Evolutionary conservation across 140 eudicot genomes (phyloP), one percentile per base, ranked within the genome.

Genomic region (Ambrosia hybrid): DNA sequence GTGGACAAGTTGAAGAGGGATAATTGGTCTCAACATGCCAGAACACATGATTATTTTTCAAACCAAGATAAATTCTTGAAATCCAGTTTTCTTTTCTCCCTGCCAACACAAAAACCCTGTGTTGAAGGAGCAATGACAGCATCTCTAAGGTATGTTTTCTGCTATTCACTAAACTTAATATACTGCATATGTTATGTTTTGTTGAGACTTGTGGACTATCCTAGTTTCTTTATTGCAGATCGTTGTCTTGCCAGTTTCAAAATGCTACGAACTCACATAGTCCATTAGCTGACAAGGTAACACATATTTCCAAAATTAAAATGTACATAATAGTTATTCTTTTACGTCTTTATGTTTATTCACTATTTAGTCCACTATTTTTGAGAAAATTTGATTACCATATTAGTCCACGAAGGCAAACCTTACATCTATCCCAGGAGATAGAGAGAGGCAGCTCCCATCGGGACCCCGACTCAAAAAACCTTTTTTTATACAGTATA

Each of bases 251-350:
- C 79, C 97, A 86, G 76, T 74, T 86, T 72, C 90, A 81, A 79
- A 83, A 78, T 75, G 81, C 74, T 63, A 39, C 64, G 26, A 80
- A 83, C 55, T 69, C 79, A 75, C 79, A 72, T 33, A 84, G 75
- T 59, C 72, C 82, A 51, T 82, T 78, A 74, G 82, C 86, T 73
- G 99, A 95, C 72, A 91, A 91, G 99, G 99, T 95, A 85, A 77
- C 11, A 9, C 15, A 59, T 45, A 37, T 65, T 74, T 45, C 37
- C 9, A 34, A 2, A 65, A 33, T 10, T 73, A 2, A 58, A 75
- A 60, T 66, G 51, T 41, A 39, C 5, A 26, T 21, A 15, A 30
- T 9, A 8, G 17, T 60, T 33, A 21, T 60, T 73, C 39, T 71
- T 51, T 43, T 38, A 51, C 53, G 43, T 67, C 4, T 68, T 37